Percentiles rank a stretch among this genome's conserved stretches.
Evolutionary conservation across 768 basidiomycete species (phyloP).

Genomic region (Boletus sp.): DNA sequence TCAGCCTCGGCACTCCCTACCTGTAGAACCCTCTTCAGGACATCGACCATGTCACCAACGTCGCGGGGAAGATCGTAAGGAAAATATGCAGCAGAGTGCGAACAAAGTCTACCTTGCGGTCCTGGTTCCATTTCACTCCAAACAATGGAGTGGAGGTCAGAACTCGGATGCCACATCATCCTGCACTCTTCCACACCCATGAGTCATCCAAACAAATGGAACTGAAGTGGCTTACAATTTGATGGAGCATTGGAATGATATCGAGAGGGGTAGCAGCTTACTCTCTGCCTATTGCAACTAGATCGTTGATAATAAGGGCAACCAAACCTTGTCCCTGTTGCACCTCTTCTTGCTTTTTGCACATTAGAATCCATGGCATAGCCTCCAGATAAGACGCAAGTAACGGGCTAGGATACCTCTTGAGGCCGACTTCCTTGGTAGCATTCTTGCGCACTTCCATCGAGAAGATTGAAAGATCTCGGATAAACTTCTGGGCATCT

Average conservation of each 20-base stretch:
- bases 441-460: slow-evolving; percentile 66
- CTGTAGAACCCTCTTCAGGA: slow-evolving; percentile 65
- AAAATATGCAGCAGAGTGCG: slow-evolving; percentile 87
- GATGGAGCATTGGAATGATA: slow-evolving; percentile 68
- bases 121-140: slow-evolving; percentile 75
- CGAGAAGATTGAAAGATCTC: slow-evolving; percentile 72
- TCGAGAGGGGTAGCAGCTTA: slow-evolving; percentile 50
- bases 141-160: slow-evolving; percentile 71
- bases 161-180: slow-evolving; percentile 80
- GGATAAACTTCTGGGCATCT: slow-evolving; percentile 68
- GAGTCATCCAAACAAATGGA: slow-evolving; percentile 88
- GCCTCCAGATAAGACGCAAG: slow-evolving; percentile 77
- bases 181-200: slow-evolving; percentile 88
- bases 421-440: slow-evolving; percentile 49
- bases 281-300: slow-evolving; percentile 54
- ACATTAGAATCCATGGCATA: slow-evolving; percentile 71
- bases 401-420: too few species aligned
- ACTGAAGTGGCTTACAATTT: slow-evolving; percentile 79
- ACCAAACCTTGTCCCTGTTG: slow-evolving; percentile 61
- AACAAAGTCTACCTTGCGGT: slow-evolving; percentile 86
- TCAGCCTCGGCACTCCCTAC: slow-evolving; percentile 56
- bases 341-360: slow-evolving; percentile 60
- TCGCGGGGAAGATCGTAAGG: slow-evolving; percentile 85
- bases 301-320: slow-evolving; percentile 59
- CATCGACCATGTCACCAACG: slow-evolving; percentile 72